A percentile compares a stretch with the other conserved stretches of the same genome.
phyloP scores from a whole-genome alignment of 83 land plant species.

The Diphasiastrum complanatum region DNA sequence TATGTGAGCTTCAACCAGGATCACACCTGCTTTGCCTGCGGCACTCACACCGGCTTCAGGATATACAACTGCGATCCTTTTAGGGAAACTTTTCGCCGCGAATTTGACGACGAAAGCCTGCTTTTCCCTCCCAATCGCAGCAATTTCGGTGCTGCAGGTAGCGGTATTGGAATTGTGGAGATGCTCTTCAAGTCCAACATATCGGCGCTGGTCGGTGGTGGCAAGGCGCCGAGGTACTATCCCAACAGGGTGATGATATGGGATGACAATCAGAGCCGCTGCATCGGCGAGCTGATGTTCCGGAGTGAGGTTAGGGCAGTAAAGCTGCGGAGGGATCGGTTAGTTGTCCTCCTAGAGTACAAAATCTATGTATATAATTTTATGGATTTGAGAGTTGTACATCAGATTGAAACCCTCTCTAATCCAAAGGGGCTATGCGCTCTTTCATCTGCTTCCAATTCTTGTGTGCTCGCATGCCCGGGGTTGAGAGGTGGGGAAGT shows the following conservation, averaged over 20 bases:
- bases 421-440: constrained; percentile 73
- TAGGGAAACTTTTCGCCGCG: constrained; percentile 55
- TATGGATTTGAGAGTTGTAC: constrained; percentile 49
- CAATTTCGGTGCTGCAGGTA: constrained; percentile 12
- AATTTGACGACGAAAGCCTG: constrained; percentile 32
- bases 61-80: constrained; percentile 70
- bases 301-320: constrained; percentile 58
- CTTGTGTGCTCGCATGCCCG: constrained; percentile 68
- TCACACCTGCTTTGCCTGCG: constrained; percentile 55
- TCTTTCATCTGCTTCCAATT: constrained; percentile 46
- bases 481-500: constrained; percentile 72
- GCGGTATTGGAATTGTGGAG: constrained; percentile 59
- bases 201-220: constrained; percentile 77
- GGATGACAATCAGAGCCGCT: constrained; percentile 58
- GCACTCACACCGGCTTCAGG: constrained; percentile 57
- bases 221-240: constrained; percentile 51
- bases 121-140: background rate
- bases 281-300: constrained; percentile 69
- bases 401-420: constrained; percentile 63
- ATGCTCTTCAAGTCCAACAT: constrained; percentile 68
- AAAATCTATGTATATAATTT: constrained; percentile 66
- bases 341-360: constrained; percentile 63
- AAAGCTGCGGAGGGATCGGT: constrained; percentile 48
- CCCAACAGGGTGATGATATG: constrained; percentile 73
- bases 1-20: constrained; percentile 58